Conservation (phyloP, 768 basidiomycete genomes). For the Tubosaeta sp. region DNA sequence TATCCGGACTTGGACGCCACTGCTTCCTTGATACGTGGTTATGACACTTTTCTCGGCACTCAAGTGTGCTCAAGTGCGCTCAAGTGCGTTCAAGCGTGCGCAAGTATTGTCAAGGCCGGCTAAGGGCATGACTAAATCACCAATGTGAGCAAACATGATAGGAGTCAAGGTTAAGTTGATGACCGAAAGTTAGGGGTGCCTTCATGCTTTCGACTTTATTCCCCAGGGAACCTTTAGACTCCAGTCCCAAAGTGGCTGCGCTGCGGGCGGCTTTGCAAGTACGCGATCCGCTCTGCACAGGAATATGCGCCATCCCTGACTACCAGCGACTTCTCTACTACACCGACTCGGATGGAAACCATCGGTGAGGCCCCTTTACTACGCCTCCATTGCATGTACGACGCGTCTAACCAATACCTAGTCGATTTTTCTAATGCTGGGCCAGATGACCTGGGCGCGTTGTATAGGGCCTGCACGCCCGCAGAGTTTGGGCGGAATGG, state of each 20-base stretch:
- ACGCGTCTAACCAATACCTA: background rate
- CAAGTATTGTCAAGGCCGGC: no score
- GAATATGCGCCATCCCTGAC: background rate
- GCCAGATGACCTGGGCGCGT: conserved; percentile 9
- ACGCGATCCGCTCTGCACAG: background rate
- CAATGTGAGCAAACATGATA: no score
- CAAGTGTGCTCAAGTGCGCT: no score
- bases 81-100: no score
- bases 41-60: no score
- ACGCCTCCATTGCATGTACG: background rate
- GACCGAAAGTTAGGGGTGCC: no score
- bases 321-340: background rate
- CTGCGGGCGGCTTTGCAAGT: background rate
- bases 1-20: no score
- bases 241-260: background rate
- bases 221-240: no score
- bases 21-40: no score
- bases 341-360: background rate
- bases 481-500: conserved; percentile 38
- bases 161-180: no score
- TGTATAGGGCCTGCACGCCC: conserved; percentile 34
- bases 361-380: background rate
- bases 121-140: no score
- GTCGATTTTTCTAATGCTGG: background rate
- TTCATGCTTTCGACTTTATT: no score